Conservation (phyloP, 2,329 filamentous ascomycete species). For the Venturia nashicola region DNA sequence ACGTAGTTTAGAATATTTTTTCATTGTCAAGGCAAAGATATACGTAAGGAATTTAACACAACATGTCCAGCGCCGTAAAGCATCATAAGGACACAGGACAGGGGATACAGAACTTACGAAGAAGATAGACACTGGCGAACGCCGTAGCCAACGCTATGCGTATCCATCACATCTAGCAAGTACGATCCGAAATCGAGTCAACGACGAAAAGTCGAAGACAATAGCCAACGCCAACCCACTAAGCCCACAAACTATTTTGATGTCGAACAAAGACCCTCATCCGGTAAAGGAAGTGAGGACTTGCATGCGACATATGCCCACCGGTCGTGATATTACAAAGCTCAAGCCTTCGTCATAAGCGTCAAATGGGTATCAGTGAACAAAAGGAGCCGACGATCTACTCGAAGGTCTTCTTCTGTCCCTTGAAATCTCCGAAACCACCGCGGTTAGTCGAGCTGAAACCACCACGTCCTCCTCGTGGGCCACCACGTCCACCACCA, state of each 20-base stretch:
- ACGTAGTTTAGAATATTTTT: not conserved
- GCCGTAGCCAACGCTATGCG: not conserved
- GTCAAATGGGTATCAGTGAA: not conserved
- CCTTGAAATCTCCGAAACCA: slow-evolving; percentile 57
- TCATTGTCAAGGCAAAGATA: not conserved
- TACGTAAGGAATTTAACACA: not conserved
- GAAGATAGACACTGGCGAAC: not conserved
- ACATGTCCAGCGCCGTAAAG: not conserved
- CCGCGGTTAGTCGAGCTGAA: slow-evolving; percentile 32
- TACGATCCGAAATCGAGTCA: not conserved
- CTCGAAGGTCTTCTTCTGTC: slow-evolving; percentile 64
- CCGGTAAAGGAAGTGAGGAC: not conserved
- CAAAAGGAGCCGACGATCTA: not conserved
- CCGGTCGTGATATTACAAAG: slow-evolving; percentile 1
- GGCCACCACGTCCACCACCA: slow-evolving; percentile 31
- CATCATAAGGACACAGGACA: not conserved
- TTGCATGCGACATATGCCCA: not conserved
- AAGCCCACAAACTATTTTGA: slow-evolving; percentile 2
- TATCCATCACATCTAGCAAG: not conserved
- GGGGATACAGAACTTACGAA: not conserved
- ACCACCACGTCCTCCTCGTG: slow-evolving; percentile 23
- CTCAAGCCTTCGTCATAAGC: not conserved
- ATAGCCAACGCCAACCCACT: not conserved
- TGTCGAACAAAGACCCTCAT: not conserved
- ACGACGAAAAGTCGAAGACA: not conserved